These are phyloP conservation scores for Plasmopara viticola DNA, from an alignment of 352 stramenopile species.

Conservation along the genomic window DNA sequence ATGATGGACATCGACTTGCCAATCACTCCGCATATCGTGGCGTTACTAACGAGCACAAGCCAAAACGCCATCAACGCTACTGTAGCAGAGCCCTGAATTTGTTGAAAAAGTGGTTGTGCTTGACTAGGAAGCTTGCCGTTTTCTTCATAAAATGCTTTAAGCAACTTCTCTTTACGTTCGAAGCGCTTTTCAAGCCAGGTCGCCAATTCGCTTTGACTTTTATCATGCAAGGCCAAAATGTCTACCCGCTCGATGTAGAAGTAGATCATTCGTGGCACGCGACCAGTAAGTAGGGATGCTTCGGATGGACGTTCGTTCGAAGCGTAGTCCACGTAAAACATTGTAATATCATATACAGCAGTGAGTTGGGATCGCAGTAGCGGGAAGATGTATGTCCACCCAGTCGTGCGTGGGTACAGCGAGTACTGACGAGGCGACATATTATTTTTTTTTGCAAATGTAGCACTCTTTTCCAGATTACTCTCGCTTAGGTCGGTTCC, in stretches of 20 bases:
- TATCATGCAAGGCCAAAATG: constrained; percentile 31
- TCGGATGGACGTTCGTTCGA: constrained; percentile 63
- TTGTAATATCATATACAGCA: constrained; percentile 76
- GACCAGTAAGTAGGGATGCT: constrained; percentile 46
- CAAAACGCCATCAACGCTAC: constrained; percentile 46
- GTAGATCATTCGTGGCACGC: constrained; percentile 52
- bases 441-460: constrained; percentile 48
- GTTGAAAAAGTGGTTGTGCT: constrained; percentile 40
- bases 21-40: constrained; percentile 25
- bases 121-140: constrained; percentile 39
- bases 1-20: constrained; percentile 25
- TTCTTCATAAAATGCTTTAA: constrained; percentile 60
- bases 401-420: constrained; percentile 71
- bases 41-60: constrained; percentile 31
- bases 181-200: constrained; percentile 64
- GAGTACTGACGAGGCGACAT: constrained; percentile 47
- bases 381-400: constrained; percentile 72
- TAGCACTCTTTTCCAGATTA: constrained; percentile 57
- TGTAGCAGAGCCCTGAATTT: constrained; percentile 24
- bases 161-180: constrained; percentile 52
- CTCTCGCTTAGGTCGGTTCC: constrained; percentile 65
- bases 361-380: constrained; percentile 45
- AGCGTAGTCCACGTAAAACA: constrained; percentile 73
- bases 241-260: constrained; percentile 67
- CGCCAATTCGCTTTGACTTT: constrained; percentile 37